Conservation (phyloP, 306 rosid genomes). For the Canavalia ensiformis region DNA sequence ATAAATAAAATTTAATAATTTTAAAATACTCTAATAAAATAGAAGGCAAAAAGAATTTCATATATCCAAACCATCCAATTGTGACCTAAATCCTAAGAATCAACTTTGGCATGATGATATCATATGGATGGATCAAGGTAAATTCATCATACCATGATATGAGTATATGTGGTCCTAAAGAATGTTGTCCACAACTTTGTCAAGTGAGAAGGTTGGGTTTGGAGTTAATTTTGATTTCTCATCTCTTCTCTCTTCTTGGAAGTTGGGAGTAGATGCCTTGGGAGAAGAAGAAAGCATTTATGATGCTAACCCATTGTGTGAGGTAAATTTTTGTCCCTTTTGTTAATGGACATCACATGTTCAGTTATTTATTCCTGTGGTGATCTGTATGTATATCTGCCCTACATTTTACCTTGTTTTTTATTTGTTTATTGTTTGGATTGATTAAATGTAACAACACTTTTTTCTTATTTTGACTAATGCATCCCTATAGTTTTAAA, state of each 20-base stretch:
- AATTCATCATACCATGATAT: neutral
- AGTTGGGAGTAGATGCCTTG: neutral
- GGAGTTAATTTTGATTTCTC: neutral
- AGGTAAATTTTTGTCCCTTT: neutral
- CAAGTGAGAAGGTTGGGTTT: conserved; percentile 6
- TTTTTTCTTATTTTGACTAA: neutral
- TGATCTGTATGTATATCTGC: neutral
- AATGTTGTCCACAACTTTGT: conserved; percentile 30
- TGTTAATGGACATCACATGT: conserved; percentile 40
- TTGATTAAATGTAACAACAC: neutral
- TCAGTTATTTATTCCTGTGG: conserved; percentile 9
- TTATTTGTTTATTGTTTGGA: neutral
- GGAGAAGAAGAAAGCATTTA: conserved; percentile 41
- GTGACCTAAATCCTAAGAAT: too few species aligned
- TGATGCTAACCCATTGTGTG: conserved; percentile 10
- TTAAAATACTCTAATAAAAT: too few species aligned
- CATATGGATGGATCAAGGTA: neutral
- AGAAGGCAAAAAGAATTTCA: too few species aligned
- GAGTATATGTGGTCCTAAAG: conserved; percentile 18
- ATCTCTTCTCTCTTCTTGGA: conserved; percentile 18
- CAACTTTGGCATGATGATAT: neutral
- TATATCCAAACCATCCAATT: too few species aligned
- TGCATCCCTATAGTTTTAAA: neutral
- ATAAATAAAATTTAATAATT: too few species aligned
- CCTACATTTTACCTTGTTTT: neutral